These are phyloP conservation scores for Antitrichia curtipendula DNA, from an alignment of 225 moss, liverwort and hornwort genomes.

Conservation along the genomic window DNA sequence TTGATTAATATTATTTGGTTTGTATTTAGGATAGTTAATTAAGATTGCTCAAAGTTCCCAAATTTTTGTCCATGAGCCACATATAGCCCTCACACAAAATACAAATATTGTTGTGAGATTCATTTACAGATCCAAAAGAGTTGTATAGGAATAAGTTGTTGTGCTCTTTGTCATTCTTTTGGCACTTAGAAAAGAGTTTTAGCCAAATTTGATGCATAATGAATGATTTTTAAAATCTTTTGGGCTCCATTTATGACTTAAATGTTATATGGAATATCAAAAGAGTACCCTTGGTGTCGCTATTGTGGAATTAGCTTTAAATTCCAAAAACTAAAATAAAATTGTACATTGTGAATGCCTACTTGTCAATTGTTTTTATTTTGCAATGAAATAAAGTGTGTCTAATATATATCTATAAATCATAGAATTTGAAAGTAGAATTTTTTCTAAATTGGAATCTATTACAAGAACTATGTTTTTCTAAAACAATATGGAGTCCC, in stretches of 20 bases:
- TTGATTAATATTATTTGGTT: not conserved
- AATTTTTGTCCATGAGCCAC: not conserved
- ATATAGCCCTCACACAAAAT: not conserved
- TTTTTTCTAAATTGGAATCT: not conserved
- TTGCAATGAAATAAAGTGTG: not conserved
- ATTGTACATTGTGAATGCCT: not conserved
- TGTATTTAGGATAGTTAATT: not conserved
- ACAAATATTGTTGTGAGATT: not conserved
- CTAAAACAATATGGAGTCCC: accelerated
- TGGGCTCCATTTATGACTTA: not conserved
- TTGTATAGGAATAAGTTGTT: not conserved
- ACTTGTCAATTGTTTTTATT: not conserved
- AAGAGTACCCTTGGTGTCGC: accelerated
- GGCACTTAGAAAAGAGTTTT: not conserved
- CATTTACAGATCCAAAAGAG: not conserved
- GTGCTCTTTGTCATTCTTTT: not conserved
- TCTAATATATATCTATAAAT: not conserved
- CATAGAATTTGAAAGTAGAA: not conserved
- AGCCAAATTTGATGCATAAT: not conserved
- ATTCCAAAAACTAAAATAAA: no score
- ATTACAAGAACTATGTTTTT: not conserved
- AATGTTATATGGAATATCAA: not conserved
- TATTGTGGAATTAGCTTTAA: not conserved
- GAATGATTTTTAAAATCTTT: not conserved
- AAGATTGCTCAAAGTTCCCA: not conserved